Conservation (phyloP, 176 grass and related monocot species). For the Saccharum spontaneum region DNA sequence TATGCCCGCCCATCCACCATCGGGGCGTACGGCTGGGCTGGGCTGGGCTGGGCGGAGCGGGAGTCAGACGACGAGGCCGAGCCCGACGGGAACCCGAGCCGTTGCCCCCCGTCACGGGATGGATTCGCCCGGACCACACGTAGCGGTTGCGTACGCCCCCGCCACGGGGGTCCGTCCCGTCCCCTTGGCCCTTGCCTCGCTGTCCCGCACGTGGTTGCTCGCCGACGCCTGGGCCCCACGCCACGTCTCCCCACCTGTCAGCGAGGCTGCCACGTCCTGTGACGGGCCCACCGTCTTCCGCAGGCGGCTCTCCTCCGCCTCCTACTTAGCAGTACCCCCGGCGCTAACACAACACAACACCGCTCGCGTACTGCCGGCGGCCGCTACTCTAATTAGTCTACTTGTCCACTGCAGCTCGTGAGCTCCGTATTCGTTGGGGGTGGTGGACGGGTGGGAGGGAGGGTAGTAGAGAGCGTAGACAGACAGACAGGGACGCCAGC, state of each 20-base stretch:
- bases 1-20: neutral
- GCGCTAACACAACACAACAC: neutral
- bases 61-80: constrained; percentile 7
- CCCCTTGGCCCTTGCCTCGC: constrained; percentile 49
- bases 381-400: constrained; percentile 9
- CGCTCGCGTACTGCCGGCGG: constrained; percentile 20
- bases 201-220: constrained; percentile 64
- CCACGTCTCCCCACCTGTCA: neutral
- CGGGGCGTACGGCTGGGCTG: constrained; percentile 3
- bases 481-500: neutral
- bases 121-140: constrained; percentile 46
- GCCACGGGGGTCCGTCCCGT: constrained; percentile 3
- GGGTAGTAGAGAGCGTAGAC: neutral
- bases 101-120: constrained; percentile 34
- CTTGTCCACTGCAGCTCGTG: constrained; percentile 9
- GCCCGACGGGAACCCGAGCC: neutral
- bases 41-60: neutral
- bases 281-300: neutral
- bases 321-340: constrained; percentile 25
- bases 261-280: neutral
- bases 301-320: neutral
- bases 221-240: constrained; percentile 6
- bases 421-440: constrained; percentile 10
- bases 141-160: constrained; percentile 17
- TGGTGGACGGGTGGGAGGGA: neutral